phyloP scores from a whole-genome alignment of 129 eudicot genomes.

The Mikania micrantha region DNA sequence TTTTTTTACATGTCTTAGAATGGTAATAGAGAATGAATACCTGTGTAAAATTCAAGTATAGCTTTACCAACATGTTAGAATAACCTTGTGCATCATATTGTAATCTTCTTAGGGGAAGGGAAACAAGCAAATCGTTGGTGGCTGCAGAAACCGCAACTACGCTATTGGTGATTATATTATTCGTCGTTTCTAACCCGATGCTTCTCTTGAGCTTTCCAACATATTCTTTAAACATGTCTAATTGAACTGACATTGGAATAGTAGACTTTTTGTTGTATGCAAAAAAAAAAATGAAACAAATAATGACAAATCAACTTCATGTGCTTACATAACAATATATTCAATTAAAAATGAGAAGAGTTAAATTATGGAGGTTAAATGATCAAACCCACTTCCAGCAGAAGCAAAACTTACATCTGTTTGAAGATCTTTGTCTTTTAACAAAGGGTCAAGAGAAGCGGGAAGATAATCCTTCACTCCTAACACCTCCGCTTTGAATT shows the following conservation, averaged over 20 bases:
- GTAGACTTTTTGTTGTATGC: slow-evolving; percentile 27
- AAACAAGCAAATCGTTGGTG: slow-evolving; percentile 45
- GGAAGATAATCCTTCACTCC: slow-evolving; percentile 60
- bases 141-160: slow-evolving; percentile 44
- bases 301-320: not conserved
- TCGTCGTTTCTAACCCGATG: slow-evolving; percentile 44
- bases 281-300: not conserved
- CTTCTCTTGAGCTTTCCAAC: slow-evolving; percentile 33
- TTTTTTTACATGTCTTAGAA: not conserved
- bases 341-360: not conserved
- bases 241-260: slow-evolving; percentile 34
- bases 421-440: slow-evolving; percentile 39
- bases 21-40: slow-evolving; percentile 14
- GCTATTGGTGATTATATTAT: slow-evolving; percentile 30
- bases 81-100: slow-evolving; percentile 40
- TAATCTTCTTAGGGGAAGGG: slow-evolving; percentile 16
- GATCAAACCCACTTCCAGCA: slow-evolving; percentile 66
- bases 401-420: slow-evolving; percentile 89
- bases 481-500: slow-evolving; percentile 39
- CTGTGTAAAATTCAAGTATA: slow-evolving; percentile 41
- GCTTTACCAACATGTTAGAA: slow-evolving; percentile 32
- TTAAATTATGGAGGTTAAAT: slow-evolving; percentile 24
- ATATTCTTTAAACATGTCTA: slow-evolving; percentile 57
- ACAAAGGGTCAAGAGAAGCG: slow-evolving; percentile 45
- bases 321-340: not conserved